Evolutionary conservation across 495 filamentous ascomycete species (phyloP), one percentile per base, ranked within the genome.

Genomic region (Aspergillus olivimuriae): DNA sequence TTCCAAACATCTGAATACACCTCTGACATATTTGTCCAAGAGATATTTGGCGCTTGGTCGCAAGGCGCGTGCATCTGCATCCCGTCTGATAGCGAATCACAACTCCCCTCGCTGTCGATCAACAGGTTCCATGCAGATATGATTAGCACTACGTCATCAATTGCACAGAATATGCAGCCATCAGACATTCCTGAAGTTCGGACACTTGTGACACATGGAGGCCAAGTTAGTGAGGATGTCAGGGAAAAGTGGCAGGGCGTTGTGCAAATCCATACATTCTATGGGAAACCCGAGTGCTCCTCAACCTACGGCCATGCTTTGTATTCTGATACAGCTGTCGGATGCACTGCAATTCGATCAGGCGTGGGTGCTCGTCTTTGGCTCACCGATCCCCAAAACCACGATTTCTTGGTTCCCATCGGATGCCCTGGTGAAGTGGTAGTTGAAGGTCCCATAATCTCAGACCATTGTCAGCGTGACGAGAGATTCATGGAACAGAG

Each of bases 371-470:
- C 56, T 41, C 20, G 48, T 3, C 33, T 58, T 1, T 86, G 82
- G 81, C 61, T 84, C 44, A 73, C 80, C 20, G 72, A 83, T 40
- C 67, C 77, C 0, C 42, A 46, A 0, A 65, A 84, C 43, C 69
- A 73, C 34, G 48, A 79, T 19, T 39, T 51, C 1, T 67, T 86
- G 11, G 65, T 76, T 19, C 76, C 80, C 0, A 56, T 83, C 8
- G 82, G 82, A 14, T 60, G 62, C 4, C 59, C 79, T 26, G 82
- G 82, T 30, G 82, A 86, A 53, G 51, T 84, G 15, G 50, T 77
- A 3, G 63, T 86, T n/a, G 79, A 83, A 61, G 80, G 81, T 0
- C 74, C 78, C 0, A 60, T 73, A 17, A 56, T 83, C 9, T 71
- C 65, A 5, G 51, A 61, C 0, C 68, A 69, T 0, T 83, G 83